A percentile compares a stretch with the other conserved stretches of the same genome.
Evolutionary conservation across 2,329 filamentous ascomycete species (phyloP).

Genomic region (Phaeoacremonium minimum): DNA sequence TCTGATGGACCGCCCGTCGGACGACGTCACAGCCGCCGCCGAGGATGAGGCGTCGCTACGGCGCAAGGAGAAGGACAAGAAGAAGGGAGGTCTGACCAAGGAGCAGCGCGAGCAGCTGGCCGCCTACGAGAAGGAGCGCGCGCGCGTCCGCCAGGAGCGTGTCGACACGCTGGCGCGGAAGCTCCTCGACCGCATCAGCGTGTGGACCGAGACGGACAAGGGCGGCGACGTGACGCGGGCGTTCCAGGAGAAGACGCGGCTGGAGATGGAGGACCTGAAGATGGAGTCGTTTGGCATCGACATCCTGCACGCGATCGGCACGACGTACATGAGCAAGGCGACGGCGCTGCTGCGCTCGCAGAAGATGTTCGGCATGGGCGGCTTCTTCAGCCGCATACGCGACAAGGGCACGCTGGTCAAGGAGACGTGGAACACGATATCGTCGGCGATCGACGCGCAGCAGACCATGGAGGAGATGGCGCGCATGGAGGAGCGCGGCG

Average conservation of each 20-base stretch:
- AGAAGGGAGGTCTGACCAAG: constrained; percentile 80
- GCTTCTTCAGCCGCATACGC: constrained; percentile 90
- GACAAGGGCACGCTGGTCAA: constrained; percentile 97
- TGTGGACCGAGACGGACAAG: constrained; percentile 98
- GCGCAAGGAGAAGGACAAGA: constrained; percentile 56
- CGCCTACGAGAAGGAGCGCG: constrained; percentile 83
- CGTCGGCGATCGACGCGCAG: constrained; percentile 92
- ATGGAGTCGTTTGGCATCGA: constrained; percentile 99
- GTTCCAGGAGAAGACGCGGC: constrained; percentile 88
- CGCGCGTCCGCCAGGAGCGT: constrained; percentile 76
- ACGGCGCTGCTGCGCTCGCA: constrained; percentile 87
- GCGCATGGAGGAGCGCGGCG: constrained; percentile 87
- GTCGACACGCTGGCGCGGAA: constrained; percentile 81
- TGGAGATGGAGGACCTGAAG: constrained; percentile 97
- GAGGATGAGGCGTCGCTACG: constrained; percentile 72
- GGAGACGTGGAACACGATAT: constrained; percentile 98
- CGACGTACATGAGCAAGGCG: constrained; percentile 85
- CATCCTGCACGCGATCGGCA: constrained; percentile 90
- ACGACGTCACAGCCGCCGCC: constrained; percentile 69
- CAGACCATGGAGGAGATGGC: constrained; percentile 99
- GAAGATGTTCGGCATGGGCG: constrained; percentile 92
- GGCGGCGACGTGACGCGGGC: constrained; percentile 76
- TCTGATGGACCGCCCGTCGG: constrained; percentile 77
- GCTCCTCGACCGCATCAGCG: constrained; percentile 80
- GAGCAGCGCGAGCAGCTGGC: constrained; percentile 91